Evolutionary conservation across 495 filamentous ascomycete genomes (phyloP).

Genomic region (Penicillium bialowiezense): DNA sequence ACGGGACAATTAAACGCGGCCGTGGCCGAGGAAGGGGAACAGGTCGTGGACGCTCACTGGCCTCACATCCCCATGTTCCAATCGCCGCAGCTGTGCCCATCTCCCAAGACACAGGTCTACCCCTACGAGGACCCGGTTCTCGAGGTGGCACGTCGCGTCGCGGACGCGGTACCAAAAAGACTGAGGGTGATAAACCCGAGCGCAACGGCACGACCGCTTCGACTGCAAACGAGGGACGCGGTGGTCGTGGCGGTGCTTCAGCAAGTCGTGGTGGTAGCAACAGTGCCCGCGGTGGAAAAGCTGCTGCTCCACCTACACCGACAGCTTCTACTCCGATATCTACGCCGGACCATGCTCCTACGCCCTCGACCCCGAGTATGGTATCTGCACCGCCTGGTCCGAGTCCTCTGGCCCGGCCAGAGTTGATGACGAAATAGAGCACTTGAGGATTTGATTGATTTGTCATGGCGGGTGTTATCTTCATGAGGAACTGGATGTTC

Average conservation of each 20-base stretch:
- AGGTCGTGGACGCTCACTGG: constrained; percentile 43
- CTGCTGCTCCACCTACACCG: constrained; percentile 7
- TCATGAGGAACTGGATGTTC: not conserved
- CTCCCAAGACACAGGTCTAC: constrained; percentile 46
- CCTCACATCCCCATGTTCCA: constrained; percentile 36
- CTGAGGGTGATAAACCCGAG: constrained; percentile 54
- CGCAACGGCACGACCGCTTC: constrained; percentile 16
- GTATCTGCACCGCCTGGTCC: constrained; percentile 24
- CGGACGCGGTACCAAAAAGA: constrained; percentile 75
- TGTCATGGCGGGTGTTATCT: not conserved
- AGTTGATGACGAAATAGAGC: constrained; percentile 30
- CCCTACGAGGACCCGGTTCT: constrained; percentile 69
- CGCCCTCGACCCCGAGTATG: constrained; percentile 22
- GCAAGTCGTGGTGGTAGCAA: constrained; percentile 33
- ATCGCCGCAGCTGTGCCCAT: constrained; percentile 40
- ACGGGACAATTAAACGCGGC: constrained; percentile 74
- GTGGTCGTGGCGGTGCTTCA: constrained; percentile 25
- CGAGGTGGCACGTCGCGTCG: constrained; percentile 80
- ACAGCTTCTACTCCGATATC: constrained; percentile 12
- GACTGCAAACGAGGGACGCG: constrained; percentile 22
- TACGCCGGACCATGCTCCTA: constrained; percentile 30
- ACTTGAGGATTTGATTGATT: constrained; percentile 3
- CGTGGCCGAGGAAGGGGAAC: constrained; percentile 68
- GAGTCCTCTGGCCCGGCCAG: constrained; percentile 27
- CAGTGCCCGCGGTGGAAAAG: constrained; percentile 30